phyloP scores from a whole-genome alignment of 1,139 yeast species.

The Geotrichum cucujoidarum region DNA sequence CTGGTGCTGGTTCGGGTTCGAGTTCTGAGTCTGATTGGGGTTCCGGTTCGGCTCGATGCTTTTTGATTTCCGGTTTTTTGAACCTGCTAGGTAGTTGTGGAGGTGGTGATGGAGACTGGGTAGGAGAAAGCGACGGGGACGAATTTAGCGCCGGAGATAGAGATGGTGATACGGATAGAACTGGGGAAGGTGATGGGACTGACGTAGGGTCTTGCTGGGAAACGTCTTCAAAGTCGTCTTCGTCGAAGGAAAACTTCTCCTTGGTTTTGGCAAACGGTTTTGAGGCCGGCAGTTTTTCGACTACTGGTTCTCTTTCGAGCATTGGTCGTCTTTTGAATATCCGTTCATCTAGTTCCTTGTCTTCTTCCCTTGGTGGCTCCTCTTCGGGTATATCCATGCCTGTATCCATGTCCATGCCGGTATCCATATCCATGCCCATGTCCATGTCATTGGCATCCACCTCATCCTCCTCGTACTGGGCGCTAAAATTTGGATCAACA shows the following conservation, averaged over 20 bases:
- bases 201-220: neutral
- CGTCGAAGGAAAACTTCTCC: slow-evolving; percentile 7
- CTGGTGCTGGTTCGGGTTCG: slow-evolving; percentile 2
- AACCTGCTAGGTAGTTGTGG: slow-evolving; percentile 2
- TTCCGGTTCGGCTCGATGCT: neutral
- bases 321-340: too few species aligned
- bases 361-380: neutral
- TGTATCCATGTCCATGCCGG: too few species aligned
- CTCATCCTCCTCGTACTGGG: slow-evolving; percentile 14
- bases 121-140: neutral
- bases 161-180: neutral
- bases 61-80: slow-evolving; percentile 3
- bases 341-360: too few species aligned
- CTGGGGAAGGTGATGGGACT: slow-evolving; percentile 1
- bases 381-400: too few species aligned
- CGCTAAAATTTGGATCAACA: slow-evolving; percentile 16
- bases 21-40: neutral
- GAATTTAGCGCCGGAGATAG: too few species aligned
- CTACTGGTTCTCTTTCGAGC: too few species aligned
- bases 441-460: slow-evolving; percentile 8
- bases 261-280: too few species aligned
- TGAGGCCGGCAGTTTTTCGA: too few species aligned
- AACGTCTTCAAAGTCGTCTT: too few species aligned
- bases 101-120: neutral
- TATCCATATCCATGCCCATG: slow-evolving; percentile 15